Base-by-base conservation (phyloP, 2,329 filamentous ascomycete species). In the Ophiosphaerella narmari region DNA sequence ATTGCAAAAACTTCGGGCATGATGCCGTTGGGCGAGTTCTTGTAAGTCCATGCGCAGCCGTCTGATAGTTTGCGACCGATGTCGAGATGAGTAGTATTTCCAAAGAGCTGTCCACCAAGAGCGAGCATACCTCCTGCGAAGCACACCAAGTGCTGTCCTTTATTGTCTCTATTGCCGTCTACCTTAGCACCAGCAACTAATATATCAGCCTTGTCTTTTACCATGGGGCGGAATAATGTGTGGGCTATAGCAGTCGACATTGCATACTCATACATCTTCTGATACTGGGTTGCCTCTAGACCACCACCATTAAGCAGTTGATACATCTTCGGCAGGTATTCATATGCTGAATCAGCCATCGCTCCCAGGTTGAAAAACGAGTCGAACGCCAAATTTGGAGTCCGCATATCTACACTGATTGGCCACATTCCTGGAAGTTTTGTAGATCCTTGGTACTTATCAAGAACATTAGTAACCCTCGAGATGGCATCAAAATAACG, bases 111-210 rank as follows among this genome's bases (percentile, higher is more conserved):
- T 35, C 82, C 79, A 18, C 82, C 84, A 1, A 86, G 70, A 1
- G 78, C 83, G 50, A 85, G 79, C 83, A 86, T 86, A 37, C 82
- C 84, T 8, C 84, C 84, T 5, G 79, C 75, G 61, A 83, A 86
- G 71, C 84, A 86, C 14, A 75, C 77, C 12, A 86, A 74, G 66
- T 86, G 84, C 44, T 82, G 78, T 8, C 78, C 79, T 56, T 83
- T 76, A 23, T 81, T 76, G 12, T 76, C 68, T 14, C 59, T 64
- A 23, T 58, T 46, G 47, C 48, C 57, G 39, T 67, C 62, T 0
- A 71, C 69, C 23, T 68, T 72, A 29, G 72, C 71, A n/a, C 78
- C 77, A 11, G 75, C 68, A 18, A 80, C 62, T 1, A 82, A 67
- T 26, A 82, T 74, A 49, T 81, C 77, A 5, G 68, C 68, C 5